A percentile compares a stretch with the other conserved stretches of the same genome.
Evolutionary conservation across 345 rosid species (phyloP).

Genomic region (Rhodamnia rubescens): DNA sequence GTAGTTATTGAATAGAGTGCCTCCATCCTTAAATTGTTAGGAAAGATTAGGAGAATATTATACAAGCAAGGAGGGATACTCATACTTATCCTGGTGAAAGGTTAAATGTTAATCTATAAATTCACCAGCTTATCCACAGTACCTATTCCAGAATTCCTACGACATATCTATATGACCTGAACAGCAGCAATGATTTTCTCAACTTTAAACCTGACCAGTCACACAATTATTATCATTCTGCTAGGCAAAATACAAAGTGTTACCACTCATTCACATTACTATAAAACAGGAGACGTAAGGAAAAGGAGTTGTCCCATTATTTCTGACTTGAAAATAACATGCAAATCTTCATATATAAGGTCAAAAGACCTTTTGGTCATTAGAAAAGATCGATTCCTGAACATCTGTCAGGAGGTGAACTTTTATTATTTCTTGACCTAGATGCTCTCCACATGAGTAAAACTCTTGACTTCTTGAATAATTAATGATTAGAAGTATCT

Average conservation of each 20-base stretch:
- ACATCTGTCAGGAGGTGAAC: background rate
- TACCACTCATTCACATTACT: background rate
- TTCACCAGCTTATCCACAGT: background rate
- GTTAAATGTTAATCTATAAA: background rate
- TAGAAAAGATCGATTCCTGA: background rate
- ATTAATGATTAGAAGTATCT: background rate
- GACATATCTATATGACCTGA: background rate
- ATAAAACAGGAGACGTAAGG: background rate
- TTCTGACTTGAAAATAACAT: background rate
- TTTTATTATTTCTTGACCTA: background rate
- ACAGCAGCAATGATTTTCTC: background rate
- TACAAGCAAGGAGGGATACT: background rate
- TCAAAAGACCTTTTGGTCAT: background rate
- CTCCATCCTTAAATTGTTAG: background rate
- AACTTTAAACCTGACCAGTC: background rate
- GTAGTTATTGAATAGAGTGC: background rate
- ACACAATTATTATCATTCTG: background rate
- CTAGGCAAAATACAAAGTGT: background rate
- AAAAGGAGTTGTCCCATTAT: background rate
- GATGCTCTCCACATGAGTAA: background rate
- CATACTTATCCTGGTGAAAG: background rate
- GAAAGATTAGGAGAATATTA: background rate
- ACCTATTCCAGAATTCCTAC: background rate
- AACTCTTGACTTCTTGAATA: background rate
- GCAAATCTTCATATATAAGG: background rate